Base-by-base conservation (phyloP, 345 rosid species). In the Brassica nigra region DNA sequence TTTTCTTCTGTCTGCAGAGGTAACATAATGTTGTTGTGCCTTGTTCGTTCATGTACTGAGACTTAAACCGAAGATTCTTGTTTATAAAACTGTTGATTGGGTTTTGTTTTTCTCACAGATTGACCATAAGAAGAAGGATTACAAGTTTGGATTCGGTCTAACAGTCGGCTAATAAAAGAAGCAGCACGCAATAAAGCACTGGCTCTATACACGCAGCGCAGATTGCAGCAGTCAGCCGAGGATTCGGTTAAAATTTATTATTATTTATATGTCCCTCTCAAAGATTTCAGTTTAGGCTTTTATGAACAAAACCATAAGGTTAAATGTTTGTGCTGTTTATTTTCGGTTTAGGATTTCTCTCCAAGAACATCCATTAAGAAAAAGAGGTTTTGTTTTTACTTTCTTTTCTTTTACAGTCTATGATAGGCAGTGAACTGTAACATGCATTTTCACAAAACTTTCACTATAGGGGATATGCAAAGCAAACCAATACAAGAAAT, bases 1-100 rank as follows among this genome's bases (percentile, higher is more conserved):
- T 73, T 95, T 95, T 58, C 78, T 93, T 76, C 91, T 95, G 14
- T 95, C 99, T 8, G 98, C 99, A 7, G 99, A 93, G 98, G 99
- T 95, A 78, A 65, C 76, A 58, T 44, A 16, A 30, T 44, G 27
- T 16, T 44, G 27, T 16, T 70, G 28, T 54, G 4, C 72, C 27
- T 54, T 54, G 27, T 16, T 65, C 37, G 37, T 73, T 29, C 16
- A 18, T 23, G 15, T 11, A 42, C 33, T 1, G 49, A 28, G 62
- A 69, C 6, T 29, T 6, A 0, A 37, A 28, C 27, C 0, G 37
- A 18, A 10, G 59, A 18, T 39, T 52, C 2, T 30, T 18, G 1
- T 44, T 81, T 20, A 18, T 27, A 28, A 49, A 68, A 61, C 44
- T 74, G 1, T n/a, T 58, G 36, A 33, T 68, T 47, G 2, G 2